Evolutionary conservation across 225 moss, liverwort and hornwort species (phyloP), one percentile per base, ranked within the genome.

Genomic region (Lunularia cruciata): DNA sequence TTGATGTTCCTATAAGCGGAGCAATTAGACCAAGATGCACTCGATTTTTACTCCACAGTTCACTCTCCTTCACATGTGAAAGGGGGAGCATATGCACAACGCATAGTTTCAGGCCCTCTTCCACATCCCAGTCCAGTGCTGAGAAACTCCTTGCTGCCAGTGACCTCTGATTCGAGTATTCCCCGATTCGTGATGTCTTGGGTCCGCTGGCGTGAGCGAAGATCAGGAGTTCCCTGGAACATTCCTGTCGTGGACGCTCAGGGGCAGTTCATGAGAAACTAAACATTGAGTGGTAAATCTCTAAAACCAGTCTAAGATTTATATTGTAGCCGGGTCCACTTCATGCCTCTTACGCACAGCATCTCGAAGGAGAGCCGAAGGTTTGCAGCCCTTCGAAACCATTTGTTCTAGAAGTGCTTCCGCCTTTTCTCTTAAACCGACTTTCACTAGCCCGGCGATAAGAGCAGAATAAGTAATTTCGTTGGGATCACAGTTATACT

Each of bases 391-490:
- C 36, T 46, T 67, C 19, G 74, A 47, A 23, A 74, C 54, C 79
- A 79, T 75, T 54, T 47, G 65, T 47, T 60, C 26, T 15, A 74
- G 36, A 8, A 79, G 60, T 30, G 60, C 59, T 16, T 46, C 42
- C 8, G 79, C 79, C 55, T 22, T 47, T 8, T 70, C 59, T 47
- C 48, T 35, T 60, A 71, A 54, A 35, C 30, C 70, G 16, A 69
- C 70, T 71, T 66, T 74, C 15, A 71, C 58, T 2, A 74, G 70
- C 14, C 74, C 70, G 40, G 32, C 70, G 33, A 79, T 75, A 3
- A 79, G 60, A 26, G 70, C 27, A 57, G 66, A 65, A 47, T 79
- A 79, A 5, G 71, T 72, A 31, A 45, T 53, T 22, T 70, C 66
- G 32, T 70, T 71, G 14, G 75, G 66, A 16, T 3, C 22, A 75